Conservation (phyloP, 2,329 filamentous ascomycete species). For the Rhexocercosporidium sp. region DNA sequence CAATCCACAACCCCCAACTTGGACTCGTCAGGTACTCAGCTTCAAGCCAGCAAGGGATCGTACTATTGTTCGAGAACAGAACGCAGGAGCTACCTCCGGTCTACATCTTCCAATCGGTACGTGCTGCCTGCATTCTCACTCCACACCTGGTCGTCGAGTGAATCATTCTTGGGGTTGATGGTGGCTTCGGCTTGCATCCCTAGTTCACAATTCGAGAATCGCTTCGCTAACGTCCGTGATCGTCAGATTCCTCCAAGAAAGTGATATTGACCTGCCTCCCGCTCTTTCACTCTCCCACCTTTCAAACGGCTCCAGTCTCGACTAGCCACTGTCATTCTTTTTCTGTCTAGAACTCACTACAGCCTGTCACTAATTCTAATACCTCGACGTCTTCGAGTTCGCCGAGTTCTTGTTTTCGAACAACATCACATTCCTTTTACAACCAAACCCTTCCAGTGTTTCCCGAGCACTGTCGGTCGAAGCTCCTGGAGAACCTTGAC, state of each 20-base stretch:
- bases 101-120: conserved; percentile 29
- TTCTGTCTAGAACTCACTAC: conserved; percentile 34
- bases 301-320: conserved; percentile 32
- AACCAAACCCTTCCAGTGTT: conserved; percentile 32
- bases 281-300: conserved; percentile 29
- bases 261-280: conserved; percentile 32
- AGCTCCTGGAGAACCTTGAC: conserved; percentile 46
- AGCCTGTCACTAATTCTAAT: conserved; percentile 43
- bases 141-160: conserved; percentile 9
- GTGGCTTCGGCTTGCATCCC: conserved; percentile 12
- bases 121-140: conserved; percentile 30
- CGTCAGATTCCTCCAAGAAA: conserved; percentile 32
- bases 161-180: background rate
- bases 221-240: conserved; percentile 23
- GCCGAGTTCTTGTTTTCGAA: conserved; percentile 35
- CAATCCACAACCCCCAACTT: conserved; percentile 22
- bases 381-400: conserved; percentile 24
- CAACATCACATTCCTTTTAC: conserved; percentile 40
- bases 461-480: conserved; percentile 41
- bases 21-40: conserved; percentile 27
- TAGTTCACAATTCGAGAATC: conserved; percentile 4
- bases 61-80: conserved; percentile 20
- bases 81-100: conserved; percentile 22
- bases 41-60: conserved; percentile 33
- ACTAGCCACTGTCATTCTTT: conserved; percentile 42